These are phyloP conservation scores for Saturnispora ahearnii DNA, from an alignment of 805 yeast species.

Conservation along the genomic window DNA sequence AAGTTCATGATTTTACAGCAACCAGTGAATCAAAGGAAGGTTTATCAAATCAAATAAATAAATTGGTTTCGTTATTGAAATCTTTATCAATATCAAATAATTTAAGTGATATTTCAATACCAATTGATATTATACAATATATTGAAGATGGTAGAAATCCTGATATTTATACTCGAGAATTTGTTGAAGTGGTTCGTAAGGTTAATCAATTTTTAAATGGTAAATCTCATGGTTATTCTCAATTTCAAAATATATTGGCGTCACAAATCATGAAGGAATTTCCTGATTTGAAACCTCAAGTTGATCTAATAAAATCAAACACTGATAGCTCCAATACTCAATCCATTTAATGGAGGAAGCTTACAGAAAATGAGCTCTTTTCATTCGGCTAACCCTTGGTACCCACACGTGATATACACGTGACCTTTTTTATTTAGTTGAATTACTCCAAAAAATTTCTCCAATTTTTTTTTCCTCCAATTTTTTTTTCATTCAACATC, in stretches of 20 bases:
- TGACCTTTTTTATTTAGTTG: not conserved
- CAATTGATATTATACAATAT: constrained; percentile 80
- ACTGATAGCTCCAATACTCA: not conserved
- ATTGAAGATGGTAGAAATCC: constrained; percentile 97
- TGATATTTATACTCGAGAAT: constrained; percentile 93
- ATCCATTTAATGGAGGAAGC: not conserved
- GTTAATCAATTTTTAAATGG: constrained; percentile 85
- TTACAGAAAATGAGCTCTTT: not conserved
- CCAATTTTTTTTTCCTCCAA: not conserved
- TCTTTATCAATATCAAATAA: constrained; percentile 25
- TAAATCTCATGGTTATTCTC: constrained; percentile 51
- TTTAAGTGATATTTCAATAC: constrained; percentile 42
- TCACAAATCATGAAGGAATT: constrained; percentile 65
- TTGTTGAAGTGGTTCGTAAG: constrained; percentile 86
- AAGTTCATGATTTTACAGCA: constrained; percentile 90
- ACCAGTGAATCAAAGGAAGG: constrained; percentile 70
- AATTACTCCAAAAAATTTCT: not conserved
- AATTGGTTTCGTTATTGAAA: constrained; percentile 32
- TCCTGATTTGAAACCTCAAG: constrained; percentile 58
- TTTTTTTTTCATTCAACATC: not conserved
- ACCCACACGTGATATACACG: constrained; percentile 1
- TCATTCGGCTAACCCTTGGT: not conserved
- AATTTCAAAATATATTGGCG: constrained; percentile 58
- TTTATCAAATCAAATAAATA: constrained; percentile 35
- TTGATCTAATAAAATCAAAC: constrained; percentile 42